Evolutionary conservation across 2,329 filamentous ascomycete genomes (phyloP), one percentile per base, ranked within the genome.

Genomic region (Colletotrichum caudatum): DNA sequence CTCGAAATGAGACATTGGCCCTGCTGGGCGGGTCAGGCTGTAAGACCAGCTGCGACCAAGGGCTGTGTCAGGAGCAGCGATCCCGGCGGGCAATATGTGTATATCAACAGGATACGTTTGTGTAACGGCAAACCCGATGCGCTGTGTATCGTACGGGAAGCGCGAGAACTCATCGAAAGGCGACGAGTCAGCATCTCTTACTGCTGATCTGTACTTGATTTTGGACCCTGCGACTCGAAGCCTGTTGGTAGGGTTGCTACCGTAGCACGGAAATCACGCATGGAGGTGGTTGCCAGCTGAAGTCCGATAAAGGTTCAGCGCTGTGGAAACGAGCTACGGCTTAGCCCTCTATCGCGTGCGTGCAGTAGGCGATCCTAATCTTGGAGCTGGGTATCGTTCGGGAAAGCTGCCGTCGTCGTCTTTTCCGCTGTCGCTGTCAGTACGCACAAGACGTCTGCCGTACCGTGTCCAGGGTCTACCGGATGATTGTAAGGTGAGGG

Each of bases 81-180:
- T 5, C 11, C 35, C 53, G 14, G 59, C 53, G 29, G 58, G 44
- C 26, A 39, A 59, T 69, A 58, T 3, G 5, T 6, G 39, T 44
- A n/a, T 29, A 66, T 66, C 53, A 63, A 58, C 20, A 53, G 23
- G 35, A 20, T 53, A 39, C 14, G 23, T 39, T 48, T 59, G 69
- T 71, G 64, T 18, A 58, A 68, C 58, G 44, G 29, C 8, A 35
- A 62, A 20, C n/a, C 33, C 7, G 20, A 29, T n/a, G n/a, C n/a
- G n/a, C 18, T 58, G 26, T 53, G 26, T 41, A 20, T 46, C n/a
- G 51, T 44, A 39, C 51, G 64, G 58, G 46, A 71, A 61, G 64
- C 44, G 59, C 64, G 68, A 58, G 48, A 68, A 63, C 44, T n/a
- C 46, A 59, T 68, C 41, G 64, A 58, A 58, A 37, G 26, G 39